Evolutionary conservation across 805 yeast species (phyloP), one percentile per base, ranked within the genome.

Genomic region (Candida dendrica): DNA sequence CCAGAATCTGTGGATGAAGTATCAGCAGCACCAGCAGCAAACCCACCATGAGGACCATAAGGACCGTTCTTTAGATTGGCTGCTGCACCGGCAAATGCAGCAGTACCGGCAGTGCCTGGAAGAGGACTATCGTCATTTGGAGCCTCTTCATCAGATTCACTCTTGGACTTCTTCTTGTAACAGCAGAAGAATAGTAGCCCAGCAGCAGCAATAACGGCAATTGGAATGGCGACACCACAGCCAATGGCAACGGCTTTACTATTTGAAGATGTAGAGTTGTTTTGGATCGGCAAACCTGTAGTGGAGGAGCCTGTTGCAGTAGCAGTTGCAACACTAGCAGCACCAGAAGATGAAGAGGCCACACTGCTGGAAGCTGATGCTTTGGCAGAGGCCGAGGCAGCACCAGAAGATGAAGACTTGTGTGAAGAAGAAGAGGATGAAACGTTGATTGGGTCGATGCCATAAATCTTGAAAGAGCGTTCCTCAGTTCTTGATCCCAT

Each of bases 141-240:
- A 9, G 17, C 19, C 11, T 32, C 19, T 13, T 32, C 34, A 16
- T 32, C 34, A 32, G 17, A 15, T 7, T 15, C 11, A 13, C 17
- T 53, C 44, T 17, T 53, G 37, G 24, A 49, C 43, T 46, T 64
- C 55, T 49, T 69, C 56, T 72, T 66, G 66, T 74, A 72, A 52
- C 79, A 79, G 53, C 86, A 76, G 50, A 74, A 68, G 47, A 82
- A 64, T 5, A 87, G 39, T 1, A 74, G 39, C 0, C 66, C 68
- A 0, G 77, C 71, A 3, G 78, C 49, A 8, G 79, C 51, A 0
- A 84, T 51, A 2, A 72, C 72, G 3, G 77, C 63, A 0, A 74
- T 56, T 1, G 96, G 95, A 37, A 93, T 72, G 2, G 83, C 86
- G n/a, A 85, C 90, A 42, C 96, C 97, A 45, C 90, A 73, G 1